Base-by-base conservation (phyloP, 352 stramenopile species). In the Thraustochytrium striatum region DNA sequence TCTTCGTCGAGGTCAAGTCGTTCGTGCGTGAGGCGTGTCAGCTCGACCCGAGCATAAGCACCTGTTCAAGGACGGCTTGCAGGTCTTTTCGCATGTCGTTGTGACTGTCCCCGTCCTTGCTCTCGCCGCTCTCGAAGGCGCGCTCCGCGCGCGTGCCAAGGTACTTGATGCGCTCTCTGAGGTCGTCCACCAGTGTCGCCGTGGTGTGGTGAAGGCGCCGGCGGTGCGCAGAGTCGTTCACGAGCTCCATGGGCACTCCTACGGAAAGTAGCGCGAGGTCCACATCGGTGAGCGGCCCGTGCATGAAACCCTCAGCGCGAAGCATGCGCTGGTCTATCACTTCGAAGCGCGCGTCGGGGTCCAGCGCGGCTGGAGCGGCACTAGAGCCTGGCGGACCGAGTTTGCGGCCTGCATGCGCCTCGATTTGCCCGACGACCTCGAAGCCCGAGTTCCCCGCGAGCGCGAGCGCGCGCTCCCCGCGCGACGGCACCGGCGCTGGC, bases 261-360 rank as follows among this genome's bases (percentile, higher is more conserved):
- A 75, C n/a, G 30, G 65, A 75, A 9, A 62, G 25, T 3, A 75
- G 65, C 16, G 65, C 65, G 16, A 13, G 39, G 52, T 75, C 65
- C 16, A 75, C 65, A 11, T 75, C 65, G 21, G 65, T 75, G 41
- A 75, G 65, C 11, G 21, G 44, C 11, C n/a, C 16, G 32, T 75
- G 65, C n/a, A 61, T 43, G 3, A 21, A 75, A 5, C 39, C 5
- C 25, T 61, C 53, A 36, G 5, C 25, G 5, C 11, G 5, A 5
- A 36, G 19, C 53, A 33, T 28, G 2, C 21, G 16, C 25, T 61
- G 1, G 11, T 72, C 9, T 13, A 62, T 32, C 13, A 57, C 47
- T 32, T 57, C 62, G 3, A 57, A 61, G 16, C 35, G 32, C n/a
- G n/a, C n/a, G n/a, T n/a, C n/a, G n/a, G n/a, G n/a, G n/a, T n/a